phyloP scores from a whole-genome alignment of 2,329 filamentous ascomycete genomes.

The Periconia digitata region DNA sequence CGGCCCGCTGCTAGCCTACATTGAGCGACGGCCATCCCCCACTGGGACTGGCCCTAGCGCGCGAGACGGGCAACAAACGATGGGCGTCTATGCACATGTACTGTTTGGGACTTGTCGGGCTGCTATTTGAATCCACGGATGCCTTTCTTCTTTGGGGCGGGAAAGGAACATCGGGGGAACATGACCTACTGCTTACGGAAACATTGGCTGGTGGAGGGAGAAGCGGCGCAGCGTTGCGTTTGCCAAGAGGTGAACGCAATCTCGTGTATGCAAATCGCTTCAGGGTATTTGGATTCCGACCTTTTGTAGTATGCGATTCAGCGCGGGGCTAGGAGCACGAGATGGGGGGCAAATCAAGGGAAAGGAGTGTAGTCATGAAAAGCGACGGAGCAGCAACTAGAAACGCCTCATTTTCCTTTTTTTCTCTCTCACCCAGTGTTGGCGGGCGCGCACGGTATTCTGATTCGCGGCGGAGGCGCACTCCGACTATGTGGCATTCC shows the following conservation, averaged over 20 bases:
- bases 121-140: not conserved
- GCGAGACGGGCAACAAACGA: too few relatives aligned
- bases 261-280: not conserved
- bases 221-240: too few relatives aligned
- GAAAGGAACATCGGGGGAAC: not conserved
- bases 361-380: too few relatives aligned
- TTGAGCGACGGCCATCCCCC: too few relatives aligned
- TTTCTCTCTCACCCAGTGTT: not conserved
- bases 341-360: too few relatives aligned
- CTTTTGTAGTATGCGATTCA: not conserved
- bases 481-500: not conserved
- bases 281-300: not conserved
- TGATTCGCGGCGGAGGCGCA: not conserved
- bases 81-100: too few relatives aligned
- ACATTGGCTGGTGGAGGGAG: not conserved
- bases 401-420: not conserved
- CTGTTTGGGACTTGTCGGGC: not conserved
- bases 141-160: not conserved
- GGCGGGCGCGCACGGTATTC: not conserved
- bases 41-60: too few relatives aligned
- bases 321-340: too few relatives aligned
- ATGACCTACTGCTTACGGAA: not conserved
- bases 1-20: too few relatives aligned
- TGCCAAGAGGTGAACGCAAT: not conserved
- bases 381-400: too few relatives aligned